These are phyloP conservation scores for Pseudozyma pruni DNA, from an alignment of 1,284 basidiomycete genomes.

Conservation along the genomic window DNA sequence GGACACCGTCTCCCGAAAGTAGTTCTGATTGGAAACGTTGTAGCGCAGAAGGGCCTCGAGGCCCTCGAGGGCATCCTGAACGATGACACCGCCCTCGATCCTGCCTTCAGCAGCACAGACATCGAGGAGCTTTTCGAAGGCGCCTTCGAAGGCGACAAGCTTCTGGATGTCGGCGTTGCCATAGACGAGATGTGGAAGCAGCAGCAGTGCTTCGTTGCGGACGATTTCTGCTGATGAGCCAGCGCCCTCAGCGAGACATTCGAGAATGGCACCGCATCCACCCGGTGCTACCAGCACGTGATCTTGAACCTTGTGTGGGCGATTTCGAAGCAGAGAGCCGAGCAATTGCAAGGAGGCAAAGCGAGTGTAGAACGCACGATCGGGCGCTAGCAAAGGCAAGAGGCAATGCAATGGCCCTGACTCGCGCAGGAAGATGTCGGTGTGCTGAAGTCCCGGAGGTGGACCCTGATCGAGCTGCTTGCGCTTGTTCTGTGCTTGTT, in stretches of 20 bases:
- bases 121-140: slow-evolving; percentile 93
- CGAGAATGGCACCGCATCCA: slow-evolving; percentile 77
- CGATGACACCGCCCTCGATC: slow-evolving; percentile 84
- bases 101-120: slow-evolving; percentile 89
- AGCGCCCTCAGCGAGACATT: slow-evolving; percentile 71
- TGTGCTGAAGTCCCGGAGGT: slow-evolving; percentile 79
- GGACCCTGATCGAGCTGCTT: slow-evolving; percentile 41
- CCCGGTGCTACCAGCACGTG: slow-evolving; percentile 86
- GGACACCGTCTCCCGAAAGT: slow-evolving; percentile 91
- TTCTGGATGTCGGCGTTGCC: slow-evolving; percentile 96
- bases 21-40: slow-evolving; percentile 97
- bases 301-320: slow-evolving; percentile 82
- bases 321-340: slow-evolving; percentile 76
- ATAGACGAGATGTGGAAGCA: slow-evolving; percentile 82
- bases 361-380: slow-evolving; percentile 80
- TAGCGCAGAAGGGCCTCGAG: slow-evolving; percentile 86
- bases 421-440: slow-evolving; percentile 76
- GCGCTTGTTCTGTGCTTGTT: slow-evolving; percentile 21
- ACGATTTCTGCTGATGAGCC: slow-evolving; percentile 65
- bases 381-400: slow-evolving; percentile 73
- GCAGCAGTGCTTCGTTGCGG: slow-evolving; percentile 72
- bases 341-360: slow-evolving; percentile 88
- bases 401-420: slow-evolving; percentile 81
- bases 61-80: slow-evolving; percentile 85
- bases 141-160: slow-evolving; percentile 94